Conservation (phyloP, 331 rosid species). For the Phaseolus coccineus region DNA sequence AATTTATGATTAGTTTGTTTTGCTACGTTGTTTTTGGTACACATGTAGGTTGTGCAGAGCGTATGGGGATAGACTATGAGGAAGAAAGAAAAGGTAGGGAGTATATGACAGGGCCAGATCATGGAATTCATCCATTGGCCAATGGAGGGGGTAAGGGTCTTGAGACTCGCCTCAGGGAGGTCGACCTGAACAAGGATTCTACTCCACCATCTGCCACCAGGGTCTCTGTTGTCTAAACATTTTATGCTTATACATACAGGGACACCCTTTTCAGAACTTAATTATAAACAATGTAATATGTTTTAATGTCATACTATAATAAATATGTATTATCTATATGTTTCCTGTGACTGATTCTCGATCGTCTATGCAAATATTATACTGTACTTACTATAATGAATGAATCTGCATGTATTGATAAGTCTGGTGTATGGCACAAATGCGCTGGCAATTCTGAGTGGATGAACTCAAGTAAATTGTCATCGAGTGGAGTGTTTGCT, state of each 20-base stretch:
- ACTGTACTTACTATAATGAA: not conserved
- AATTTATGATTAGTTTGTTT: not conserved
- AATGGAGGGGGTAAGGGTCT: constrained; percentile 76
- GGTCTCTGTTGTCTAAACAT: constrained; percentile 53
- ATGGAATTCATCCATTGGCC: constrained; percentile 81
- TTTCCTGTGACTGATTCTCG: not conserved
- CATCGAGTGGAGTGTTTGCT: not conserved
- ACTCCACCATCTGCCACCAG: constrained; percentile 40
- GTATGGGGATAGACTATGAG: constrained; percentile 49
- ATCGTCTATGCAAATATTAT: not conserved
- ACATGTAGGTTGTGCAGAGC: constrained; percentile 51
- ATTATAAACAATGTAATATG: not conserved
- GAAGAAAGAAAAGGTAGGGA: constrained; percentile 66
- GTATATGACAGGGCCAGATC: constrained; percentile 62
- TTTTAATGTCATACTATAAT: not conserved
- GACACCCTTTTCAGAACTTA: not conserved
- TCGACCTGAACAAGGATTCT: constrained; percentile 21
- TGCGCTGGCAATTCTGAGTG: not conserved
- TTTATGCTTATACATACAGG: not conserved
- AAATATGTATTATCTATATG: not conserved
- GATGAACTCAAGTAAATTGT: constrained; percentile 26
- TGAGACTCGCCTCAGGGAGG: constrained; percentile 70
- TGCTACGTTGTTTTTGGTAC: not conserved
- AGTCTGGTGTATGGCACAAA: no score
- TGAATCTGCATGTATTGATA: no score